phyloP scores from a whole-genome alignment of 441 rosid genomes.

The Geranium incanum region DNA sequence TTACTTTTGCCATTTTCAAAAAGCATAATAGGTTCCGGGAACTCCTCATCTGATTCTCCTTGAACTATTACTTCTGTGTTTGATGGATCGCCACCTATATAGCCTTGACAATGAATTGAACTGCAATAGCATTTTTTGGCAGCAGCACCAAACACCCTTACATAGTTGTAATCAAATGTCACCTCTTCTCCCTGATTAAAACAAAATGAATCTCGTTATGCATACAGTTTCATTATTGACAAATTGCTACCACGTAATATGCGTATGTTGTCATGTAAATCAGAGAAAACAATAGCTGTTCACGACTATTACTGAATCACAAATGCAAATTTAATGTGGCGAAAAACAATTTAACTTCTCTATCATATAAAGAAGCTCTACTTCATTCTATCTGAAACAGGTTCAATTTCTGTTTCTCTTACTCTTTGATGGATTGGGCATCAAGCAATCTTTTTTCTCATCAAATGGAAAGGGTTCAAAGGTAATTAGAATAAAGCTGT shows the following conservation, averaged over 20 bases:
- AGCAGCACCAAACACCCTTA: slow-evolving; percentile 97
- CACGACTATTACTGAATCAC: neutral
- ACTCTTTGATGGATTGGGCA: slow-evolving; percentile 6
- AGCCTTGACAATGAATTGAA: slow-evolving; percentile 81
- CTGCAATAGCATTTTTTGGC: slow-evolving; percentile 94
- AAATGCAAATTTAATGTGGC: neutral
- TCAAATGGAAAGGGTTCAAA: slow-evolving; percentile 6
- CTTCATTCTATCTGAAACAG: neutral
- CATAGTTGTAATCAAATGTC: slow-evolving; percentile 97
- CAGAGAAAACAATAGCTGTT: neutral
- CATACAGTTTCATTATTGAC: neutral
- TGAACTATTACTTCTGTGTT: slow-evolving; percentile 68
- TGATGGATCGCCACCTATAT: slow-evolving; percentile 91
- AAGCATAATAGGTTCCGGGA: slow-evolving; percentile 79
- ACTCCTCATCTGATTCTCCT: slow-evolving; percentile 98
- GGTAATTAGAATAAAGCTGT: neutral
- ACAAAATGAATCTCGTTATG: neutral
- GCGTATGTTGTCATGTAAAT: neutral
- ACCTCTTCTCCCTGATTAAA: slow-evolving; percentile 71
- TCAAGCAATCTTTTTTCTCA: neutral
- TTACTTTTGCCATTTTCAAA: slow-evolving; percentile 38
- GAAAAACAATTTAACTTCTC: neutral
- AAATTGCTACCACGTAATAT: slow-evolving; percentile 2
- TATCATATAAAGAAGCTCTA: neutral
- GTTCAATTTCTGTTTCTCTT: slow-evolving; percentile 1